Base-by-base conservation (phyloP, 169 alveolate species). In the Plasmodium fragile region DNA sequence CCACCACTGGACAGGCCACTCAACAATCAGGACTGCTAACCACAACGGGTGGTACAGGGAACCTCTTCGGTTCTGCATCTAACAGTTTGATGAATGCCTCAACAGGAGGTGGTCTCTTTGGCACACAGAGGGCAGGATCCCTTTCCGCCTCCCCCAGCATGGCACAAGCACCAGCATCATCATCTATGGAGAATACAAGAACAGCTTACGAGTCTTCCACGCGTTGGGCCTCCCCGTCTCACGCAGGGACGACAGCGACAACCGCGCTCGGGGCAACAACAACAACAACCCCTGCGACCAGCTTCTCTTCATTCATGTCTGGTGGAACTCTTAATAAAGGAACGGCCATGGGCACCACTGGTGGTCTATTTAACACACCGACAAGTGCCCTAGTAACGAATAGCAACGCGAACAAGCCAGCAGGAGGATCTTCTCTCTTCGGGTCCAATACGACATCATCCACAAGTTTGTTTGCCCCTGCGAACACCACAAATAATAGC, bases 121-220 rank as follows among this genome's bases (percentile, higher is more conserved):
- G 30, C 18, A 65, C 55, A 45, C 53, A 28, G 34, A 69, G 6
- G 13, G 49, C 16, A 11, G 36, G 30, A 1, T 1, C 43, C 6
- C 65, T 79, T 18, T 59, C 49, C 7, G 43, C 80, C 28, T 59
- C 80, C 45, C 72, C 55, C 41, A 4, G 73, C 18, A 32, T 30
- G 25, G 39, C 13, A 1, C 43, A 36, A 71, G 45, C 71, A 43
- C 59, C 92, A 16, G 39, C 13, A 1, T 41, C 55, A 71, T 71
- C 71, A 43, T 75, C 92, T 0, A 4, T 83, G 2, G 83, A 72
- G 18, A 71, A 71, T 70, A 16, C 73, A 8, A 83, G 71, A 83
- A 83, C 92, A 6, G 22, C 32, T 8, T 83, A 34, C 36, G 92
- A 39, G n/a, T 49, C 92, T 1, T 45, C 92, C 8, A 16, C 82